phyloP scores from a whole-genome alignment of 148 eudicot species.

The Rhododendron mucronatum region DNA sequence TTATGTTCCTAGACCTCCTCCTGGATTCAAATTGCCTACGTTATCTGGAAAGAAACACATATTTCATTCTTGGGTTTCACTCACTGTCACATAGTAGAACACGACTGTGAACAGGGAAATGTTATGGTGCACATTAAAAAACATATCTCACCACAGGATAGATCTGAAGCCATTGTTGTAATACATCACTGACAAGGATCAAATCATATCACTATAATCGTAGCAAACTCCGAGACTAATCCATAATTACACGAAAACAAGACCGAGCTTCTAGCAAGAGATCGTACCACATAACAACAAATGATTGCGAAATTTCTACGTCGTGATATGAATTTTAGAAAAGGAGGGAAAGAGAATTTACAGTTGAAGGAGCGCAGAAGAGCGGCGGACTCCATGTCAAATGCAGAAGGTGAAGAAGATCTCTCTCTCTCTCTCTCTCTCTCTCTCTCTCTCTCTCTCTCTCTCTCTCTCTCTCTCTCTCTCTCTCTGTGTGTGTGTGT shows the following conservation, averaged over 20 bases:
- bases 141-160: not conserved
- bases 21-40: not conserved
- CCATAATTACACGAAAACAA: not conserved
- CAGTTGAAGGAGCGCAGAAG: conserved; percentile 12
- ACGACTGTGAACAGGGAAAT: not conserved
- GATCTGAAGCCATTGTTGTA: not conserved
- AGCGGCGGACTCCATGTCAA: conserved; percentile 16
- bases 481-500: not conserved
- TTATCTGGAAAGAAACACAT: not conserved
- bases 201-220: not conserved
- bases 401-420: not conserved
- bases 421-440: not conserved
- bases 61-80: not conserved
- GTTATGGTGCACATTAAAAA: not conserved
- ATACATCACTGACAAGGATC: not conserved
- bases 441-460: conserved; percentile 1
- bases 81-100: not conserved
- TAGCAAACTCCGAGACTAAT: not conserved
- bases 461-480: conserved; percentile 3
- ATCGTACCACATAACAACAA: not conserved
- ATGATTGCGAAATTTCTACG: not conserved
- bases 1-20: not conserved
- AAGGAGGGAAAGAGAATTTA: not conserved
- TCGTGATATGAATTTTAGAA: not conserved
- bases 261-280: not conserved